Conservation (phyloP, 2,329 filamentous ascomycete genomes). For the Monilinia laxa region DNA sequence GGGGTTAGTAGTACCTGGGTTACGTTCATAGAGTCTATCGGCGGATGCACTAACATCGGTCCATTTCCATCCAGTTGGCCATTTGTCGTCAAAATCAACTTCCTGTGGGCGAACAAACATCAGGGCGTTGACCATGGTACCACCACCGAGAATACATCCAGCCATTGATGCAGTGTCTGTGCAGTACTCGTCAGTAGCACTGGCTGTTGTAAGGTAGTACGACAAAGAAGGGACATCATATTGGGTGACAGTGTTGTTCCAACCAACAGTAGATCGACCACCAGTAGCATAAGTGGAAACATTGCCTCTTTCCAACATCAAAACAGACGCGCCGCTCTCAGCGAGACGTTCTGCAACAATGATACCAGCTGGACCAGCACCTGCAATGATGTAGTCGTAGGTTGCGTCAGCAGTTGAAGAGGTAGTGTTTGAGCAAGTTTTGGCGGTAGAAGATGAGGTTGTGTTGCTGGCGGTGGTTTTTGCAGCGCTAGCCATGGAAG, state of each 20-base stretch:
- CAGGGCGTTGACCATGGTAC: constrained; percentile 56
- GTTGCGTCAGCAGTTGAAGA: constrained; percentile 11
- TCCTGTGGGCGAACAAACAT: constrained; percentile 65
- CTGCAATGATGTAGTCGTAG: constrained; percentile 21
- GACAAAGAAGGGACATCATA: constrained; percentile 22
- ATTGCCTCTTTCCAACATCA: constrained; percentile 23
- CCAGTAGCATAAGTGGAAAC: constrained; percentile 22
- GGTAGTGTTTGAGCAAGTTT: constrained; percentile 12
- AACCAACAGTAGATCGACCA: constrained; percentile 19
- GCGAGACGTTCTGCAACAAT: constrained; percentile 23
- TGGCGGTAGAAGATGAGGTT: not conserved
- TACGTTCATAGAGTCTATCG: constrained; percentile 62
- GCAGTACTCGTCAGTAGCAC: constrained; percentile 42
- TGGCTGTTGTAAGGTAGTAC: constrained; percentile 18
- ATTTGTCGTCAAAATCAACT: constrained; percentile 69
- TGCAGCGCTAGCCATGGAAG: constrained; percentile 16
- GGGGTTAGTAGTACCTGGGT: constrained; percentile 65
- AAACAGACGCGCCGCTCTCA: constrained; percentile 21
- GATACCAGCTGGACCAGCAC: constrained; percentile 22
- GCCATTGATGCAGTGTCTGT: constrained; percentile 59
- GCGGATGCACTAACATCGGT: constrained; percentile 59
- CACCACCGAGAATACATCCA: constrained; percentile 66
- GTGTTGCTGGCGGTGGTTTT: constrained; percentile 1
- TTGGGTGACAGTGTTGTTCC: constrained; percentile 21
- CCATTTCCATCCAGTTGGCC: constrained; percentile 64